A percentile compares a stretch with the other conserved stretches of the same genome.
Conservation (phyloP, 2,329 filamentous ascomycete species). For the Volutella citrinella region DNA sequence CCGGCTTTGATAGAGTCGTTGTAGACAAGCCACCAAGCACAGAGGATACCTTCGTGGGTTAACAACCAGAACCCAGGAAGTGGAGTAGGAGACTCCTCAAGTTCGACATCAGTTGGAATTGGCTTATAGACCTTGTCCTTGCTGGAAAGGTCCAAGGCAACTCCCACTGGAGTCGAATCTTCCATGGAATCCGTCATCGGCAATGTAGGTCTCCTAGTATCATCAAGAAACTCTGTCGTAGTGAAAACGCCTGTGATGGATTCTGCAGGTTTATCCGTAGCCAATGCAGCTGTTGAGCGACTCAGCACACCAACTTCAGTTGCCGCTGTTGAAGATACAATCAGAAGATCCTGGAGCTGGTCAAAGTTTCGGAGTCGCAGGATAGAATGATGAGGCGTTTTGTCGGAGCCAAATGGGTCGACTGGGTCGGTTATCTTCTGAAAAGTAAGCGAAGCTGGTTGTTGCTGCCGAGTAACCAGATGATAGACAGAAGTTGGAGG, state of each 20-base stretch:
- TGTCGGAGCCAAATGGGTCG: constrained; percentile 64
- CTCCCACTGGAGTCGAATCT: constrained; percentile 75
- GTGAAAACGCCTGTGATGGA: constrained; percentile 68
- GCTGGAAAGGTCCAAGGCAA: constrained; percentile 79
- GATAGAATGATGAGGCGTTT: constrained; percentile 72
- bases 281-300: constrained; percentile 66
- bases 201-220: constrained; percentile 71
- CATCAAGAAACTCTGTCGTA: constrained; percentile 68
- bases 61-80: constrained; percentile 81
- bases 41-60: constrained; percentile 84
- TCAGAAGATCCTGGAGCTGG: constrained; percentile 73
- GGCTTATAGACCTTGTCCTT: constrained; percentile 76
- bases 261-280: constrained; percentile 56
- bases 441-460: constrained; percentile 60
- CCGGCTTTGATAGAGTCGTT: constrained; percentile 77
- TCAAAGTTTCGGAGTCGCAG: constrained; percentile 79
- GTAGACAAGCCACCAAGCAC: constrained; percentile 90
- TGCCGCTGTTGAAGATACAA: constrained; percentile 78
- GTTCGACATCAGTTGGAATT: constrained; percentile 71
- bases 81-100: constrained; percentile 74
- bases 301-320: constrained; percentile 77
- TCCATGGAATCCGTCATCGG: constrained; percentile 61
- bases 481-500: constrained; percentile 70
- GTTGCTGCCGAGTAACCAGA: constrained; percentile 67
- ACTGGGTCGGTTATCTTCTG: constrained; percentile 75